Conservation (phyloP, 1,284 basidiomycete genomes). For the Cryptococcus jaspeensis region DNA sequence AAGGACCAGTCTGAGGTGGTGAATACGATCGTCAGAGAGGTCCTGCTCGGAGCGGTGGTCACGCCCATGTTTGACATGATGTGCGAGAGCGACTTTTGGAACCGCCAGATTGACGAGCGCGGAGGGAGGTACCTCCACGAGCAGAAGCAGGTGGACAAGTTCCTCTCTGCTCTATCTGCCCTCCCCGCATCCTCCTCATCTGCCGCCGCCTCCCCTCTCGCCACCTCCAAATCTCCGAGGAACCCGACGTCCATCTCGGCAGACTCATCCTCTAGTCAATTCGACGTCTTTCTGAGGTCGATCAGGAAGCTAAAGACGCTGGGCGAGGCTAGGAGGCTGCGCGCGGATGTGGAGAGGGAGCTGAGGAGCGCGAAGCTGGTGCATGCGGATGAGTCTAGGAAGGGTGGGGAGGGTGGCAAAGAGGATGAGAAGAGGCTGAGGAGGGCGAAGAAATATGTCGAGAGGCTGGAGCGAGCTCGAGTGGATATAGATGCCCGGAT, state of each 20-base stretch:
- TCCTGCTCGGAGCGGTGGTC: slow-evolving; percentile 76
- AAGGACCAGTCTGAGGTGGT: slow-evolving; percentile 72
- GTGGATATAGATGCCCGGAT: slow-evolving; percentile 82
- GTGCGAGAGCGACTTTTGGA: slow-evolving; percentile 95
- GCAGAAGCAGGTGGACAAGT: slow-evolving; percentile 55
- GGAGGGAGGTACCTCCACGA: slow-evolving; percentile 45
- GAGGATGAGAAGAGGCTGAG: slow-evolving; percentile 16
- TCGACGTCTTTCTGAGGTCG: slow-evolving; percentile 83
- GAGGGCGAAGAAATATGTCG: slow-evolving; percentile 69
- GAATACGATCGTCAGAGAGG: slow-evolving; percentile 72
- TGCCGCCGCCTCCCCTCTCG: background rate
- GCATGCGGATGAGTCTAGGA: slow-evolving; percentile 4
- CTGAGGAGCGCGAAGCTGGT: slow-evolving; percentile 64
- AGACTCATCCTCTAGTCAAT: slow-evolving; percentile 60
- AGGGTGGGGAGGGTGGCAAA: slow-evolving; percentile 4
- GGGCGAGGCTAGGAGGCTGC: slow-evolving; percentile 80
- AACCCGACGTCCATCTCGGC: slow-evolving; percentile 28
- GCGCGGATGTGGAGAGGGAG: slow-evolving; percentile 85
- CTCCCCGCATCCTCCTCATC: slow-evolving; percentile 23
- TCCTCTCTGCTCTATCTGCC: slow-evolving; percentile 55
- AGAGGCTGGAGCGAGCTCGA: slow-evolving; percentile 82
- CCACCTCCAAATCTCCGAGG: slow-evolving; percentile 3
- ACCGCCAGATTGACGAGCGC: slow-evolving; percentile 77
- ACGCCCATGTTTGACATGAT: slow-evolving; percentile 88
- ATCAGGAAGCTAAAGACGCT: slow-evolving; percentile 77